phyloP scores from a whole-genome alignment of 495 filamentous ascomycete species.

The Chaetomium tenue region DNA sequence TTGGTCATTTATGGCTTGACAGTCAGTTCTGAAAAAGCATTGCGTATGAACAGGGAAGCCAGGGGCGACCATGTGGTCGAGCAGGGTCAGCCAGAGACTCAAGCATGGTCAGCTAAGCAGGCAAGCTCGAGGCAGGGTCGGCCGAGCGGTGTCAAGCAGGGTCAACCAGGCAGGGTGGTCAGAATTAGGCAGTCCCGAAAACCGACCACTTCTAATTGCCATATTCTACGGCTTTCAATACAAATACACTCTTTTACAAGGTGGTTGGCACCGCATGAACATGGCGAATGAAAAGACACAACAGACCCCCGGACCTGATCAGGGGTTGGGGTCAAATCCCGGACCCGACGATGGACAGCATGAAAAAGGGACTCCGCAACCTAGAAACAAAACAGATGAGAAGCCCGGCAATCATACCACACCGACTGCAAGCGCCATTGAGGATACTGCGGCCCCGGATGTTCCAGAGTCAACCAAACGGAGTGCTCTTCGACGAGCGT shows the following conservation, averaged over 20 bases:
- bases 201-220: background rate
- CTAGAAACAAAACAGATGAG: background rate
- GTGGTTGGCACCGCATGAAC: background rate
- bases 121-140: no score
- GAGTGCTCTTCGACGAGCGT: slow-evolving; percentile 7
- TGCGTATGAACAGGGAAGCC: no score
- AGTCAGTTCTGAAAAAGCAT: no score
- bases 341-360: background rate
- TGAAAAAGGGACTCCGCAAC: slow-evolving; percentile 3
- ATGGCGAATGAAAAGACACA: background rate
- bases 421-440: background rate
- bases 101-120: no score
- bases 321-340: background rate
- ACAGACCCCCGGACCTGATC: background rate
- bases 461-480: background rate
- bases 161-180: no score
- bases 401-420: background rate
- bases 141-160: no score
- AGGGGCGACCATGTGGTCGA: no score
- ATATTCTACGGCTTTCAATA: background rate
- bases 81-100: no score
- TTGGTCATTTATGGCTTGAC: no score
- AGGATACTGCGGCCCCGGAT: background rate
- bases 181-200: no score
- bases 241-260: background rate